Evolutionary conservation across 345 rosid genomes (phyloP), one percentile per base, ranked within the genome.

Genomic region (Linum trigynum): DNA sequence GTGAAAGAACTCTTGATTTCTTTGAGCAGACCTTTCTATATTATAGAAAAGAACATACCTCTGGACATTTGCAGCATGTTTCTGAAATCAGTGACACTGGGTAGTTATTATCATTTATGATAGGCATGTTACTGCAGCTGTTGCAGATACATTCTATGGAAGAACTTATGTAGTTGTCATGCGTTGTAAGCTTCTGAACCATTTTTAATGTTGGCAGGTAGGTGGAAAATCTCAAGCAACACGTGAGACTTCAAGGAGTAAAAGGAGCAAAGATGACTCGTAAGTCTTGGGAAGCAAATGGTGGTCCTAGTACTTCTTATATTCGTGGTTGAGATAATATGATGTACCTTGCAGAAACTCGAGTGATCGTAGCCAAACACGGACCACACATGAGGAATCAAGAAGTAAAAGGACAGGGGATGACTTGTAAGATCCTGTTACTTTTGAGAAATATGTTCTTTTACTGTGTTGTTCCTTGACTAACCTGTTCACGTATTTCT

Each of bases 171-270:
- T 37, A 53, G 67, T 65, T 14, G 59, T 35, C n/a, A 39, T 35
- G 42, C 57, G 38, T 63, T 10, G 7, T 11, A 12, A 48, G 63
- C 56, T 50, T 55, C 41, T 66, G 61, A 51, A 70, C 38, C 41
- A 9, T 39, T 63, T 75, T 56, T 40, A 65, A 66, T 65, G 42
- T 61, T 70, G 67, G 72, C 81, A 87, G 96, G 84, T 66, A 43
- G 79, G 70, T 64, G 76, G 79, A 61, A 75, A 79, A 68, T 82
- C 85, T 60, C 67, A 38, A 51, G 58, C 69, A 41, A 72, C 69
- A 62, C 78, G 77, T 51, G 91, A 80, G 68, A 78, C 82, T 17
- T 78, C 92, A 57, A 67, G 75, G 65, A 81, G 75, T 78, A 81
- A 69, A 68, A 80, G 74, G 64, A 75, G 75, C 36, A 82, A 79